Percentiles rank a stretch among this genome's conserved stretches.
These are phyloP conservation scores for Kwoniella dendrophila DNA, from an alignment of 768 basidiomycete genomes.

Conservation along the genomic window DNA sequence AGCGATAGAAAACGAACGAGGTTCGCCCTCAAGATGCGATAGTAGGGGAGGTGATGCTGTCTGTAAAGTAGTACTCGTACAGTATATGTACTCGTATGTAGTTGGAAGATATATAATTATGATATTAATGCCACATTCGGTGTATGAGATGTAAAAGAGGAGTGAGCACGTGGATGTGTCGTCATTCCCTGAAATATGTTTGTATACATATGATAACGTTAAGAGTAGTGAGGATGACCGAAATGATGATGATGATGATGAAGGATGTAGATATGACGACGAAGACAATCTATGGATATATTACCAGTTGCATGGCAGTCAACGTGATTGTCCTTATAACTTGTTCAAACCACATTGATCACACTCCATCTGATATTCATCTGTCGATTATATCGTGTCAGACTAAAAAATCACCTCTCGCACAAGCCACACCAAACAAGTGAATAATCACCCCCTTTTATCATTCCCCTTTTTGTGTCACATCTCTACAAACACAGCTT, in stretches of 20 bases:
- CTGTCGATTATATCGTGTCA: not conserved
- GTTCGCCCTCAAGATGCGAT: no score
- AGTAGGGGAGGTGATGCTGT: no score
- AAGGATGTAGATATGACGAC: constrained; percentile 7
- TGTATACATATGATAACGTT: not conserved
- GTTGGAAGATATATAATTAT: no score
- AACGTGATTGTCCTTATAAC: not conserved
- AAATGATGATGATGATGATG: not conserved
- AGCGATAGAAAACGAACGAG: no score
- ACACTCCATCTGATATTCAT: not conserved
- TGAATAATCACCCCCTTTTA: not conserved
- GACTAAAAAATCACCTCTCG: not conserved
- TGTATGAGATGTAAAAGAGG: constrained; percentile 3
- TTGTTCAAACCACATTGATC: not conserved
- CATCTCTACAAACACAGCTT: not conserved
- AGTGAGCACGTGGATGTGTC: constrained; percentile 2
- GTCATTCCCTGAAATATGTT: constrained; percentile 2
- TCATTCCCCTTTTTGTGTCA: no score
- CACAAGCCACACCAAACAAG: constrained; percentile 5
- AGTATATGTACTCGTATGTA: no score
- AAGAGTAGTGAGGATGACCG: not conserved
- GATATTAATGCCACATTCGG: no score
- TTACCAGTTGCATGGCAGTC: no score
- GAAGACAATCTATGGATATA: not conserved
- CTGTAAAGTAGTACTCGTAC: no score